phyloP scores from a whole-genome alignment of 2,329 filamentous ascomycete species.

The Epichloe sp. region DNA sequence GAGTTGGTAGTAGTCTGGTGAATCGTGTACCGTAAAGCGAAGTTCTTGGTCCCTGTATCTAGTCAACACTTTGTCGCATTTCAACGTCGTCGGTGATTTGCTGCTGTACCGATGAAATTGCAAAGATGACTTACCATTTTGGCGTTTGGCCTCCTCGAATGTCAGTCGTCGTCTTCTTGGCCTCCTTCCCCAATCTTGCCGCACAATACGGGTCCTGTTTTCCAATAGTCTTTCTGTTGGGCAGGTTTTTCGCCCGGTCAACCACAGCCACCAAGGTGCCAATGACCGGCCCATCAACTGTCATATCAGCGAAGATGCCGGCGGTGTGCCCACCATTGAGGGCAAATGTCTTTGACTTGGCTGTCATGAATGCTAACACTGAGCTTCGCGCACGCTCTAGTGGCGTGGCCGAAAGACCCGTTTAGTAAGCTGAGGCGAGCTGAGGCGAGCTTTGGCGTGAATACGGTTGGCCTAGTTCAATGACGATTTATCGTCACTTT shows the following conservation, averaged over 20 bases:
- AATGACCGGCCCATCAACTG: conserved; percentile 81
- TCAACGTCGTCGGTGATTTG: not conserved
- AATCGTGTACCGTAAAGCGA: conserved; percentile 91
- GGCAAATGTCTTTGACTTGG: conserved; percentile 40
- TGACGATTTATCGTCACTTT: not conserved
- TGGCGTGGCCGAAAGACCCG: not conserved
- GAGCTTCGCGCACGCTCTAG: not conserved
- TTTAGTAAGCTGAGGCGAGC: conserved; percentile 4
- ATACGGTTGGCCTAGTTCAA: not conserved
- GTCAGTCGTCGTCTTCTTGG: conserved; percentile 92
- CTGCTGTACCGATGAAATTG: not conserved
- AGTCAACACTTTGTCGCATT: conserved; percentile 6
- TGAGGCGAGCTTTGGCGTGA: not conserved
- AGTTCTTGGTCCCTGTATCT: conserved; percentile 82
- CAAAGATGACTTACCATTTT: conserved; percentile 54
- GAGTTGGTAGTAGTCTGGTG: conserved; percentile 86
- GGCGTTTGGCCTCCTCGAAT: conserved; percentile 90
- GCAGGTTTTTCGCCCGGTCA: conserved; percentile 91
- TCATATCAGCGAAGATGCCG: conserved; percentile 90
- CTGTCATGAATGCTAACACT: conserved; percentile 27
- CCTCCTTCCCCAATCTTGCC: conserved; percentile 85
- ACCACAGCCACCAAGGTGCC: conserved; percentile 86
- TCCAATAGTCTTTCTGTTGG: conserved; percentile 92
- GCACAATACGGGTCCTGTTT: conserved; percentile 98
- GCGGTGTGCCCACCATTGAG: conserved; percentile 64